Evolutionary conservation across 345 rosid species (phyloP).

Genomic region (Iberis pinnata): DNA sequence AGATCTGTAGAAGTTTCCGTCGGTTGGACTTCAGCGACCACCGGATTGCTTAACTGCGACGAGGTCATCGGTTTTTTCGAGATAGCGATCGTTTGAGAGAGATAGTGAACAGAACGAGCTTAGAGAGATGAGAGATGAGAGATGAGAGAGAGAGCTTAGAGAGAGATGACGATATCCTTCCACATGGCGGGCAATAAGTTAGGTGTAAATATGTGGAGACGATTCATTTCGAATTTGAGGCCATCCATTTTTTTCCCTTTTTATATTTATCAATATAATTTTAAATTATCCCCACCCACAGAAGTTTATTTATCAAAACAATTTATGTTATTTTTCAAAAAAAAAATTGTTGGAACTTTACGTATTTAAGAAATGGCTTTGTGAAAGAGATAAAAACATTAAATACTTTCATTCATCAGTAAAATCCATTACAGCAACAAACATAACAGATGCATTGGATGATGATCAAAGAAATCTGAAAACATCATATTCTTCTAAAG

Average conservation of each 20-base stretch:
- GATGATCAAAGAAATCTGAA: no score
- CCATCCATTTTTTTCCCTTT: constrained; percentile 21
- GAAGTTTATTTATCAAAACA: no score
- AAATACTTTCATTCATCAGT: no score
- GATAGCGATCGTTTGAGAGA: constrained; percentile 19
- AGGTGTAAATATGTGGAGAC: constrained; percentile 27
- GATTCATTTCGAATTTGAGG: constrained; percentile 22
- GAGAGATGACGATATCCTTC: constrained; percentile 2
- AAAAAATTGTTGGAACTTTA: no score
- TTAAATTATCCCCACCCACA: no score
- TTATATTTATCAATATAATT: background rate
- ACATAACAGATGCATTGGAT: no score
- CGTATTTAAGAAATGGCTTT: no score
- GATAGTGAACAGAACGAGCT: background rate
- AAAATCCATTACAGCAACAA: no score
- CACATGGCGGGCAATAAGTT: constrained; percentile 30
- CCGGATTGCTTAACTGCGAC: constrained; percentile 18
- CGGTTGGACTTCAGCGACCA: constrained; percentile 14
- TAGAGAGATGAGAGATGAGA: constrained; percentile 4
- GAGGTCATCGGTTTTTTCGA: constrained; percentile 21
- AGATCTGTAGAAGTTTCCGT: constrained; percentile 7
- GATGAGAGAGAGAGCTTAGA: constrained; percentile 5
- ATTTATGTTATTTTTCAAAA: no score
- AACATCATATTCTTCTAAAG: no score
- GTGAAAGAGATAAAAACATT: no score